These are phyloP conservation scores for Tothia fuscella DNA, from an alignment of 2,329 filamentous ascomycete genomes.

Conservation along the genomic window DNA sequence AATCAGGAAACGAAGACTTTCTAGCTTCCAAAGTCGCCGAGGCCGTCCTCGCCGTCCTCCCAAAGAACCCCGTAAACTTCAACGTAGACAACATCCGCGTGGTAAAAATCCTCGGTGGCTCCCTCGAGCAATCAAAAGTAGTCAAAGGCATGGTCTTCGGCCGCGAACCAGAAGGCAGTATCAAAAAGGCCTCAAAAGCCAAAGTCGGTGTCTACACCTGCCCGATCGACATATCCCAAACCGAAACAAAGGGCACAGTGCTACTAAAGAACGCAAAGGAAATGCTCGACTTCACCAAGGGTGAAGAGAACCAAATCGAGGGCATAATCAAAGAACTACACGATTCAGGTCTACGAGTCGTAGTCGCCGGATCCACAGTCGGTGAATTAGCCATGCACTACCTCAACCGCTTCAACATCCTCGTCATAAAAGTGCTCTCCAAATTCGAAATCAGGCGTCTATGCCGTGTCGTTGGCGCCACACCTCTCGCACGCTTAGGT, in stretches of 20 bases:
- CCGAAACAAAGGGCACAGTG: constrained; percentile 97
- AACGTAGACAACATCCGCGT: constrained; percentile 98
- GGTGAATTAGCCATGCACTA: constrained; percentile 96
- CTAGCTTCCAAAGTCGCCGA: constrained; percentile 81
- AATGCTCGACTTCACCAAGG: constrained; percentile 97
- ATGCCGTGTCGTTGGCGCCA: constrained; percentile 92
- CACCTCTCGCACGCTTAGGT: constrained; percentile 86
- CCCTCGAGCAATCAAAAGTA: constrained; percentile 83
- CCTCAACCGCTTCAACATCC: constrained; percentile 91
- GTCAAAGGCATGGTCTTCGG: constrained; percentile 98
- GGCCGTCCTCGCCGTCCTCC: constrained; percentile 71
- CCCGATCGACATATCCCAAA: constrained; percentile 88
- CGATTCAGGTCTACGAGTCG: constrained; percentile 83
- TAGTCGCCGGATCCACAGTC: constrained; percentile 84
- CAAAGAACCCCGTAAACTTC: constrained; percentile 92
- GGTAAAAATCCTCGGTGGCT: constrained; percentile 99
- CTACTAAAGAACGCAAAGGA: constrained; percentile 94
- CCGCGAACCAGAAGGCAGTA: constrained; percentile 74
- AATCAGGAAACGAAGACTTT: constrained; percentile 84
- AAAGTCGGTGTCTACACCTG: constrained; percentile 97
- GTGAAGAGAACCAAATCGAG: constrained; percentile 88
- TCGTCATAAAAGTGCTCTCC: constrained; percentile 92
- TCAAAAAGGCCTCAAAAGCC: constrained; percentile 85
- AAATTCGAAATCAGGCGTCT: constrained; percentile 94
- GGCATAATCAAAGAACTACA: constrained; percentile 86